Evolutionary conservation across 2,329 filamentous ascomycete species (phyloP).

Genomic region (Penicillium sp.): DNA sequence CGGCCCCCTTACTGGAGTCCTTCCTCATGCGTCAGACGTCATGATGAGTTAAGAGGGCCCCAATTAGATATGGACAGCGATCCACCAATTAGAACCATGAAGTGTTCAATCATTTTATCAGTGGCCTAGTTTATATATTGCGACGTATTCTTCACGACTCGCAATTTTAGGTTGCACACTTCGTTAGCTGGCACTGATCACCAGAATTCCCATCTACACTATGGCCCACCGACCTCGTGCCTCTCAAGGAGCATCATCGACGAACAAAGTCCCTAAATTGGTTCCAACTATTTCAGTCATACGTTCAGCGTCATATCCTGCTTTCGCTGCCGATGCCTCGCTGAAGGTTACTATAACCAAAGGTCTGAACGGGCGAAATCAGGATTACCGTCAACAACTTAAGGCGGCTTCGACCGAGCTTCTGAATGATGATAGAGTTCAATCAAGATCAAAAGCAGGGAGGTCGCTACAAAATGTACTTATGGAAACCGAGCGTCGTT

Average conservation of each 20-base stretch:
- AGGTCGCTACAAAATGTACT: not conserved
- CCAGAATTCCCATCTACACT: not conserved
- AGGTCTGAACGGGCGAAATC: not conserved
- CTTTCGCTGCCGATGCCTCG: not conserved
- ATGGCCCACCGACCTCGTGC: conserved; percentile 6
- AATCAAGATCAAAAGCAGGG: not conserved
- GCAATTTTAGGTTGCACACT: not conserved
- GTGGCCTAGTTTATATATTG: not conserved
- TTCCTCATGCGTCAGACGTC: not conserved
- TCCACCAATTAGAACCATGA: not conserved
- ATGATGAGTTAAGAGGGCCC: not conserved
- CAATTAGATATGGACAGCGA: not conserved
- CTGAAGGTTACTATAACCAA: not conserved
- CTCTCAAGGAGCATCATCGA: not conserved
- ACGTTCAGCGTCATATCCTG: not conserved
- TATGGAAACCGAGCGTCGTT: not conserved
- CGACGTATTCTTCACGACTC: not conserved
- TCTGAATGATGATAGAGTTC: not conserved
- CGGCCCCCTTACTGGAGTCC: not conserved
- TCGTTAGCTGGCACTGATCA: not conserved
- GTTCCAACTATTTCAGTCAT: not conserved
- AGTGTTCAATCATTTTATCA: not conserved
- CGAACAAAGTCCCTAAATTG: not conserved
- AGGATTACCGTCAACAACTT: not conserved
- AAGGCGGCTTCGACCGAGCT: not conserved